Evolutionary conservation across 2,329 filamentous ascomycete genomes (phyloP).

Genomic region (Lachnellula hyalina): DNA sequence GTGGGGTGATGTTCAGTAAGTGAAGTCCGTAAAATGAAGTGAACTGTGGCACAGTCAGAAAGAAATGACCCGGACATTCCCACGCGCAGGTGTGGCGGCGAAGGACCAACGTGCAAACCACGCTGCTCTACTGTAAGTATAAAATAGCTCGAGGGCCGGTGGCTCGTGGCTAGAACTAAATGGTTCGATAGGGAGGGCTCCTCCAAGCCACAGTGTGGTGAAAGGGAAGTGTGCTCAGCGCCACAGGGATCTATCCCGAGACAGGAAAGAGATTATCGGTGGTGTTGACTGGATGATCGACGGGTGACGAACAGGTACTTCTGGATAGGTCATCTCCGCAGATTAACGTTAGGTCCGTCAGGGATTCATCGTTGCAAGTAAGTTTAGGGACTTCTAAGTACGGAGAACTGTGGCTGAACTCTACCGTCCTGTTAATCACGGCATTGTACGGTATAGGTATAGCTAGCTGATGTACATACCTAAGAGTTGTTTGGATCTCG

Average conservation of each 20-base stretch:
- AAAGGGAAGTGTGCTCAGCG: not conserved
- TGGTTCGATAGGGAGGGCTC: not conserved
- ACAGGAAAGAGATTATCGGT: not conserved
- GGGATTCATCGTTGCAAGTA: no score
- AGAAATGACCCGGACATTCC: not conserved
- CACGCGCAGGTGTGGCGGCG: constrained; percentile 11
- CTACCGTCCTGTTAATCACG: no score
- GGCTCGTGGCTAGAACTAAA: not conserved
- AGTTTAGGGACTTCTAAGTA: no score
- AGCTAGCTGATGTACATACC: no score
- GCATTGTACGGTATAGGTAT: no score
- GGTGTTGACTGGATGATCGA: not conserved
- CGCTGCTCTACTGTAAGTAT: not conserved
- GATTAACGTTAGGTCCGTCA: no score
- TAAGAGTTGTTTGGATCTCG: no score
- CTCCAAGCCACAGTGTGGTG: not conserved
- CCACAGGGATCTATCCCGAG: not conserved
- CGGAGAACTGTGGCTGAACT: no score
- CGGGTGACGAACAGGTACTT: no score
- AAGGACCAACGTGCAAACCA: not conserved
- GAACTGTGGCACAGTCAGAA: not conserved
- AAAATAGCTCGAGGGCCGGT: not conserved
- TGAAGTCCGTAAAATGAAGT: no score
- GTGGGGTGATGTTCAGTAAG: no score
- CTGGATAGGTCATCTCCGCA: no score